A percentile compares a stretch with the other conserved stretches of the same genome.
These are phyloP conservation scores for Pinus taeda DNA, from an alignment of 75 land plant species.

Conservation along the genomic window DNA sequence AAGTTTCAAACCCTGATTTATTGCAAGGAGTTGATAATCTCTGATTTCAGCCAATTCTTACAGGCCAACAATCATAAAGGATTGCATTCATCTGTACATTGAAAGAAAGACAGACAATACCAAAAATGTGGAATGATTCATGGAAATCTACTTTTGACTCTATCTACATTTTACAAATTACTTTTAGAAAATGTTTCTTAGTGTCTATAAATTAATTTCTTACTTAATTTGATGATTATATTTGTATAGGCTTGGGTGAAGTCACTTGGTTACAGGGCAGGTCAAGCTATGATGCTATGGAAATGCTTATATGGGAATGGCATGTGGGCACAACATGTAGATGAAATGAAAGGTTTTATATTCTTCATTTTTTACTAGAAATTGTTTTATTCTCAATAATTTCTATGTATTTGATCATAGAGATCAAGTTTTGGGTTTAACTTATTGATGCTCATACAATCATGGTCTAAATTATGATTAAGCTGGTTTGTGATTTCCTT, in stretches of 20 bases:
- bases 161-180: background rate
- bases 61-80: no score
- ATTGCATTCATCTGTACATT: no score
- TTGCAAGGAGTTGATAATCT: no score
- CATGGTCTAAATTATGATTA: background rate
- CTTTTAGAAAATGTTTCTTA: background rate
- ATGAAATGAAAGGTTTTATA: conserved; percentile 60
- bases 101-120: no score
- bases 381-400: background rate
- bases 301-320: conserved; percentile 74
- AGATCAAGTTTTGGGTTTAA: conserved; percentile 2
- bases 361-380: background rate
- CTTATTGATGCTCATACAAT: background rate
- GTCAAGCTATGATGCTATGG: conserved; percentile 88
- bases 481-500: background rate
- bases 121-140: no score
- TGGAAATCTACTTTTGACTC: no score
- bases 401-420: background rate
- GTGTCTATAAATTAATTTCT: background rate
- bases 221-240: background rate
- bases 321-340: conserved; percentile 63
- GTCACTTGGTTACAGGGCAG: conserved; percentile 72
- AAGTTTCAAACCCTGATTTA: no score
- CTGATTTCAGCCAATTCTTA: no score
- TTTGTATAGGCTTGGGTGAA: conserved; percentile 76